These are phyloP conservation scores for Suhomyces vadensis DNA, from an alignment of 805 yeast genomes.

Conservation along the genomic window DNA sequence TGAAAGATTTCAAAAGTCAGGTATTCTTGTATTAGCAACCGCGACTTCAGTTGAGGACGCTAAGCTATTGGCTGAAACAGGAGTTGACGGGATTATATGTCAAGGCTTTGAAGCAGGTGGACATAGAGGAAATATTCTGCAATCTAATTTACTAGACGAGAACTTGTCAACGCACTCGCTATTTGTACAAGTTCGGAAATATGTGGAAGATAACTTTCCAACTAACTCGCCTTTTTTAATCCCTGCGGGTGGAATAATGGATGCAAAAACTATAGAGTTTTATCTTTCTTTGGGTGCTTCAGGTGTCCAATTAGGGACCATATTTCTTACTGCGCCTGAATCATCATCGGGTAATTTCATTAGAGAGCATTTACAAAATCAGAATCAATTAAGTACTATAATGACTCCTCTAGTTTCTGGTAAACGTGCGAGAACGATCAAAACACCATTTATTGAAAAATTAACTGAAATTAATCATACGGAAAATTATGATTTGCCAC, in stretches of 20 bases:
- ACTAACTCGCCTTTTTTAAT: constrained; percentile 25
- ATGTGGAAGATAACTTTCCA: constrained; percentile 2
- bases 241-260: constrained; percentile 57
- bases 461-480: constrained; percentile 15
- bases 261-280: constrained; percentile 27
- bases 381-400: constrained; percentile 20
- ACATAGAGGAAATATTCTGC: constrained; percentile 53
- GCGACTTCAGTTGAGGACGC: constrained; percentile 52
- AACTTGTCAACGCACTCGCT: constrained; percentile 37
- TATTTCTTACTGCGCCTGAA: constrained; percentile 43
- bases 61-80: constrained; percentile 21
- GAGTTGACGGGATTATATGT: constrained; percentile 49
- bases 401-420: constrained; percentile 42
- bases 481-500: constrained; percentile 25
- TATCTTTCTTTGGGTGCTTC: constrained; percentile 46
- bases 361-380: constrained; percentile 10
- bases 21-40: constrained; percentile 45
- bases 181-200: constrained; percentile 20
- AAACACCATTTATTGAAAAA: constrained; percentile 34
- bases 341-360: constrained; percentile 21
- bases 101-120: constrained; percentile 72
- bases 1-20: constrained; percentile 31
- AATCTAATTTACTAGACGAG: constrained; percentile 26
- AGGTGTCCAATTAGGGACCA: constrained; percentile 59
- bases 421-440: constrained; percentile 36